Evolutionary conservation across 805 yeast species (phyloP).

Genomic region (Kregervanrija delftensis): DNA sequence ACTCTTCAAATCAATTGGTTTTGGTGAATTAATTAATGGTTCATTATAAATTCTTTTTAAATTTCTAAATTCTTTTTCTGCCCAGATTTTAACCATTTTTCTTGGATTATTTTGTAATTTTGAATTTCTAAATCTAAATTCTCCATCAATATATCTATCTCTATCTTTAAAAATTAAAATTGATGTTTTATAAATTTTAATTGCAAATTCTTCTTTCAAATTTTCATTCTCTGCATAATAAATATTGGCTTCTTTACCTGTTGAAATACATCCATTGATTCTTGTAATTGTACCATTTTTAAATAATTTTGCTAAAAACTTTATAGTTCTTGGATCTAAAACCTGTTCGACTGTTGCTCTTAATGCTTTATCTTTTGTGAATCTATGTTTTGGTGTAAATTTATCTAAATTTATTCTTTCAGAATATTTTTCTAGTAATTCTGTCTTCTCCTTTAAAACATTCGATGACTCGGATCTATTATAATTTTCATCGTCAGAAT

Average conservation of each 20-base stretch:
- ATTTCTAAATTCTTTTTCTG: constrained; percentile 94
- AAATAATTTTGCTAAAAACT: constrained; percentile 73
- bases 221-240: constrained; percentile 63
- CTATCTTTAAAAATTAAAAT: constrained; percentile 95
- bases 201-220: constrained; percentile 61
- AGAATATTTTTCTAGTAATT: constrained; percentile 55
- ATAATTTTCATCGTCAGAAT: not conserved
- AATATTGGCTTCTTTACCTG: constrained; percentile 99
- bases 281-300: constrained; percentile 78
- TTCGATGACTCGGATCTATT: not conserved
- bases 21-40: constrained; percentile 83
- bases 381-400: constrained; percentile 49
- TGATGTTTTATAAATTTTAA: constrained; percentile 93
- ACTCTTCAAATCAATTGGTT: constrained; percentile 80
- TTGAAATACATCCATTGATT: constrained; percentile 88
- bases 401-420: constrained; percentile 61
- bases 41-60: constrained; percentile 69
- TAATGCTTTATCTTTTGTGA: constrained; percentile 76
- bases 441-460: constrained; percentile 31
- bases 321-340: constrained; percentile 86
- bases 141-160: constrained; percentile 94
- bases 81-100: constrained; percentile 97
- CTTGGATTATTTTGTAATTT: constrained; percentile 88
- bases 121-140: constrained; percentile 81
- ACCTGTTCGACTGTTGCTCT: constrained; percentile 97